phyloP scores from a whole-genome alignment of 495 filamentous ascomycete genomes.

The Penicillium soppii region DNA sequence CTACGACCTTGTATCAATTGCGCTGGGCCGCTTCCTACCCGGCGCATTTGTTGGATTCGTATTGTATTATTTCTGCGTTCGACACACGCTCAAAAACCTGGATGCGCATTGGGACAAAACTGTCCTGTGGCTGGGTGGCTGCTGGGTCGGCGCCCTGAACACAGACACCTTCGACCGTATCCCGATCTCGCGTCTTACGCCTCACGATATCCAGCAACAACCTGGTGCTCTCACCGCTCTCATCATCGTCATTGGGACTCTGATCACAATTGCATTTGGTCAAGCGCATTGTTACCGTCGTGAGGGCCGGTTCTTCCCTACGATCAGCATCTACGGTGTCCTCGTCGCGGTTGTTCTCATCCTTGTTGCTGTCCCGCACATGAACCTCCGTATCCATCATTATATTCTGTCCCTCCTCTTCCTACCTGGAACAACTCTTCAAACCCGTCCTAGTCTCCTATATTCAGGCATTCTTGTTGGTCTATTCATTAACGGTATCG shows the following conservation, averaged over 20 bases:
- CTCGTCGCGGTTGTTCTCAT: conserved; percentile 41
- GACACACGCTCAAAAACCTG: conserved; percentile 51
- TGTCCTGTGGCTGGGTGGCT: conserved; percentile 68
- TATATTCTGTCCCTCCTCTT: conserved; percentile 62
- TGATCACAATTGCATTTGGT: conserved; percentile 51
- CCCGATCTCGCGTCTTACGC: conserved; percentile 72
- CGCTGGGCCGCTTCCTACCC: conserved; percentile 69
- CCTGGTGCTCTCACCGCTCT: conserved; percentile 70
- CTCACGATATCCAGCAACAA: conserved; percentile 71
- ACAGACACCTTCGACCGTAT: conserved; percentile 76
- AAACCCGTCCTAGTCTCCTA: conserved; percentile 56
- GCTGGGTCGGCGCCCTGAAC: conserved; percentile 75
- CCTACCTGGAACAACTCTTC: conserved; percentile 55
- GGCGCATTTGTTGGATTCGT: conserved; percentile 69
- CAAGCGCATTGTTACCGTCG: conserved; percentile 69
- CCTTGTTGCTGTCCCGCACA: conserved; percentile 53
- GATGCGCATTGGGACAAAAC: conserved; percentile 72
- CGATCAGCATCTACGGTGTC: conserved; percentile 65
- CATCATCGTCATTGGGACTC: conserved; percentile 56
- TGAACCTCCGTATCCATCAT: conserved; percentile 65
- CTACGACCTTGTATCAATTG: conserved; percentile 59
- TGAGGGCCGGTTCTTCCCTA: conserved; percentile 61
- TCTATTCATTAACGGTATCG: conserved; percentile 64
- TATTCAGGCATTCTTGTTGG: conserved; percentile 64
- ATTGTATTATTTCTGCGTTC: conserved; percentile 61